Conservation (phyloP, 2,329 filamentous ascomycete genomes). For the Trichoderma harzianum region DNA sequence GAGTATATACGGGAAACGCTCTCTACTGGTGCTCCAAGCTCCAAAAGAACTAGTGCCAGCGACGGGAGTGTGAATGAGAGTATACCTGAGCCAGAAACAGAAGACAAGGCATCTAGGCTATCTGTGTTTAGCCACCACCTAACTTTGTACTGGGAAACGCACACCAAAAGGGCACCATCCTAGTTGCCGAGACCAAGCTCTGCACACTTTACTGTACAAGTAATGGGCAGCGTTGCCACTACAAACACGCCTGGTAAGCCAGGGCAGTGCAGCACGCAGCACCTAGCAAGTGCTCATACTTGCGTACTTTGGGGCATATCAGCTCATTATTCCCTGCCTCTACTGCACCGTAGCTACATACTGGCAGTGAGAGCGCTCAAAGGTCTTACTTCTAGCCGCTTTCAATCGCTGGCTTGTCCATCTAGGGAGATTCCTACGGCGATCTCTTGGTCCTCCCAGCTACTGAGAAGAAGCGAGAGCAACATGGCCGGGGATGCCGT, state of each 20-base stretch:
- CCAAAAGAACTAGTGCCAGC: background rate
- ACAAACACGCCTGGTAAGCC: background rate
- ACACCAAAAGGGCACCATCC: background rate
- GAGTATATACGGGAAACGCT: background rate
- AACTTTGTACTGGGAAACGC: background rate
- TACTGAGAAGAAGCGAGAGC: conserved; percentile 1
- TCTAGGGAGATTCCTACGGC: background rate
- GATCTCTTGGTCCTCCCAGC: background rate
- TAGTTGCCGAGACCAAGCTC: background rate
- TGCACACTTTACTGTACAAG: background rate
- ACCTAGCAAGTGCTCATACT: background rate
- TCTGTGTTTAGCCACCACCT: background rate
- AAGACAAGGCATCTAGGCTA: background rate
- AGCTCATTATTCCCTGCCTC: conserved; percentile 2
- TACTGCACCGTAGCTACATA: background rate
- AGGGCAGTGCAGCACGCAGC: background rate
- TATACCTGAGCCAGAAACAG: background rate
- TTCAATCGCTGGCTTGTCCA: background rate
- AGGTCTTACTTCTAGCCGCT: background rate
- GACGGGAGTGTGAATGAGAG: background rate
- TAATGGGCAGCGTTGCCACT: background rate
- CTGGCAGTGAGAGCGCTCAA: background rate
- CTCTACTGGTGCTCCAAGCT: background rate
- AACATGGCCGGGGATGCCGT: background rate
- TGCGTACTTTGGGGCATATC: background rate